Percentiles rank a stretch among this genome's conserved stretches.
Conservation (phyloP, 2,329 filamentous ascomycete genomes). For the Colletotrichum aenigma region DNA sequence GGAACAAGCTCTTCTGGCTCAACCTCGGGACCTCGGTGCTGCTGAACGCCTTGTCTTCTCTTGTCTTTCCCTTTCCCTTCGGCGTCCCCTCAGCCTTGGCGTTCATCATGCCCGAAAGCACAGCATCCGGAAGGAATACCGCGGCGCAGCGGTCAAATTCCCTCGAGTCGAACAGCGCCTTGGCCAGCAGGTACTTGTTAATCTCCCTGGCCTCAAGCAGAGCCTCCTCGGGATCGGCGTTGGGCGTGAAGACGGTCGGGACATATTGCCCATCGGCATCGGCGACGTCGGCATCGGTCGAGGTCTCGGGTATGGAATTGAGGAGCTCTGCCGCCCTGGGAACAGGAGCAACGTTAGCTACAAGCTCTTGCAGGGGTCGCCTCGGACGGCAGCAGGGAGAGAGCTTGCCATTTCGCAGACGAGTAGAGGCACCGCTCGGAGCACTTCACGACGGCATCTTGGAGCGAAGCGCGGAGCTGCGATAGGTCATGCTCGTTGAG, state of each 20-base stretch:
- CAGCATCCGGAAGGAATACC: constrained; percentile 83
- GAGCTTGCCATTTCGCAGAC: constrained; percentile 85
- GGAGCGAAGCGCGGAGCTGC: constrained; percentile 75
- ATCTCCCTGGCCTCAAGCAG: constrained; percentile 79
- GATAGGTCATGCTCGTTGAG: constrained; percentile 60
- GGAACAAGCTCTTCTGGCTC: constrained; percentile 91
- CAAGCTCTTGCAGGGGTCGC: neutral
- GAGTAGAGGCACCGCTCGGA: constrained; percentile 96
- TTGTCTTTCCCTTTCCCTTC: constrained; percentile 66
- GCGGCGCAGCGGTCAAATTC: constrained; percentile 94
- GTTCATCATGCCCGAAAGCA: constrained; percentile 69
- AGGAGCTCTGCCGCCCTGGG: constrained; percentile 91
- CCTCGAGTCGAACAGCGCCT: constrained; percentile 92
- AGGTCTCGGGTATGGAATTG: constrained; percentile 73
- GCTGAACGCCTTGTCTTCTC: constrained; percentile 22
- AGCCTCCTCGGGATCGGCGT: constrained; percentile 73
- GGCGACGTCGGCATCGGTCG: constrained; percentile 57
- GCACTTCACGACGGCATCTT: constrained; percentile 87
- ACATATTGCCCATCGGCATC: constrained; percentile 41
- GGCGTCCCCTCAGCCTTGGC: constrained; percentile 48
- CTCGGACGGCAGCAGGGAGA: neutral
- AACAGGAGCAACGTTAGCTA: constrained; percentile 12
- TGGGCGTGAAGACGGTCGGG: constrained; percentile 55
- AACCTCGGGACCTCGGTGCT: constrained; percentile 55
- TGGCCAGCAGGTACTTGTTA: constrained; percentile 85